Base-by-base conservation (phyloP, 257 asterid species). In the Paulownia fortunei region DNA sequence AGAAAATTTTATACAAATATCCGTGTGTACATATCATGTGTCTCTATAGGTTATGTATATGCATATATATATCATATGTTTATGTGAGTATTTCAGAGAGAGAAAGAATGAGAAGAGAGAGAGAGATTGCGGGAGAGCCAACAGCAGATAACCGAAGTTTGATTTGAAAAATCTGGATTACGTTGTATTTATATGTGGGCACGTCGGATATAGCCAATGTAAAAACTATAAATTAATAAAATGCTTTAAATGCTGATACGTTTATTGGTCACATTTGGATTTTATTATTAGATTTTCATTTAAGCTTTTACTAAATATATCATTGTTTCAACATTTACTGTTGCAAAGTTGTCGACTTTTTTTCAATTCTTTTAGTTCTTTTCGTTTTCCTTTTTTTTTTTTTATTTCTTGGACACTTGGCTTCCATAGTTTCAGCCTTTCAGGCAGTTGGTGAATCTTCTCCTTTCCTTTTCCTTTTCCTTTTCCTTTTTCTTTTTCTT, bases 71-170 rank as follows among this genome's bases (percentile, higher is more conserved):
- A 62, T 47, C 27, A 15, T 11, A 8, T 11, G 2, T 44, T 3
- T 26, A n/a, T 59, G 30, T 13, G 47, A 24, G n/a, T 73, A 2
- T 32, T 6, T 52, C 8, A 10, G 46, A 10, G 72, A 55, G 55
- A 18, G 69, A 21, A 49, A 16, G 24, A n/a, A 68, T 24, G 62
- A 21, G 52, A 19, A 18, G 77, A 46, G 79, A 34, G 79, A 60
- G 81, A 12, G 69, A 66, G 72, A 51, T 13, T 19, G 77, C 34
- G 73, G 30, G 69, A 80, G 73, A 34, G 26, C 47, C 56, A 71
- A 55, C 77, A 30, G 61, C 51, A 21, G 79, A 75, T 58, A 77
- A 82, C 87, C 8, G 87, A 81, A 71, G 73, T 76, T 87, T 79
- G 81, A 54, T 78, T 73, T 82, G 59, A 11, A 64, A 67, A 47